Percentiles rank a stretch among this genome's conserved stretches.
Evolutionary conservation across 2,329 filamentous ascomycete genomes (phyloP).

Genomic region (Ascosphaera aggregata): DNA sequence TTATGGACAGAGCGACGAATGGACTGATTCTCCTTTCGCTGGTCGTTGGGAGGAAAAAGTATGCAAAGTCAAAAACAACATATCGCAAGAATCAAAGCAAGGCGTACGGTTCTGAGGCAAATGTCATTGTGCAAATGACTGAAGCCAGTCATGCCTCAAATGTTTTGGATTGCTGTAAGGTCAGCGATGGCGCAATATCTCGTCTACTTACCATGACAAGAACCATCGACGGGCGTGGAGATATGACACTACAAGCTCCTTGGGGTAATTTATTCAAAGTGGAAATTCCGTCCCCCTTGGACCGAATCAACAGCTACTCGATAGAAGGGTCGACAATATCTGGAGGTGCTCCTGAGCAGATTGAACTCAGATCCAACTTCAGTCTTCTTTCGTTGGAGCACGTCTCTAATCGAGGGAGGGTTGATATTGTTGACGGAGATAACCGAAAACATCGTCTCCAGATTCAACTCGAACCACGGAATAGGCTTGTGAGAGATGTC

Average conservation of each 20-base stretch:
- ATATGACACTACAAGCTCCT: constrained; percentile 49
- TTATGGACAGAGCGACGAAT: constrained; percentile 45
- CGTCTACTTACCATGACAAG: constrained; percentile 48
- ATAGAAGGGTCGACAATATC: constrained; percentile 26
- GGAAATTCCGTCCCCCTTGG: constrained; percentile 33
- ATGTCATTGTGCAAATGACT: constrained; percentile 14
- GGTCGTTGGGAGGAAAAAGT: constrained; percentile 24
- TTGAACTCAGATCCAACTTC: constrained; percentile 21
- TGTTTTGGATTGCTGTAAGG: constrained; percentile 48
- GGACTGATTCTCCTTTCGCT: constrained; percentile 44
- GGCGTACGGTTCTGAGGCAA: not conserved
- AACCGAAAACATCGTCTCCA: constrained; percentile 40
- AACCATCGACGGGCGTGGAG: constrained; percentile 36
- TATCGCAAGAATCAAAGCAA: no score
- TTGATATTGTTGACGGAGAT: constrained; percentile 43
- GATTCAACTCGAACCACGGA: constrained; percentile 42
- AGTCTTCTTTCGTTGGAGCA: constrained; percentile 31
- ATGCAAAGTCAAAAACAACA: no score
- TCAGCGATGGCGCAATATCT: constrained; percentile 42
- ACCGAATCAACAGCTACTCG: constrained; percentile 34
- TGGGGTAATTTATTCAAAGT: constrained; percentile 50
- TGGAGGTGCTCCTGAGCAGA: constrained; percentile 3
- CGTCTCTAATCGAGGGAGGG: constrained; percentile 32
- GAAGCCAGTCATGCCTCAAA: constrained; percentile 36
- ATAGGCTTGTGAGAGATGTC: constrained; percentile 35